phyloP scores from a whole-genome alignment of 495 filamentous ascomycete genomes.

The Jackrogersella multiformis region DNA sequence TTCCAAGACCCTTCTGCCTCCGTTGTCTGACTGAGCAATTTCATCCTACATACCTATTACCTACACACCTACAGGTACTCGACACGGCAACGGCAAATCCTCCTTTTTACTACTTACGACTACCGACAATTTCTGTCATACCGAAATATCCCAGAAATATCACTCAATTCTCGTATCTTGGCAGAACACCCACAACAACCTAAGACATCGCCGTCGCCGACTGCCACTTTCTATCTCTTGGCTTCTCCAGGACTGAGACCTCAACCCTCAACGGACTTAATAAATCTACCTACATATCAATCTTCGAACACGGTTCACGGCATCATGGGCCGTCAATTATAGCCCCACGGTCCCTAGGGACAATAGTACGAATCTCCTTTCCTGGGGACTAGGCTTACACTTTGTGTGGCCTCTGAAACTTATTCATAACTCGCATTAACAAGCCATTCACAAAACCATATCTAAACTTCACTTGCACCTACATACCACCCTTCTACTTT shows the following conservation, averaged over 20 bases:
- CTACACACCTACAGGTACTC: background rate
- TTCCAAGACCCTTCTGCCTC: slow-evolving; percentile 44
- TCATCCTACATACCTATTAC: slow-evolving; percentile 9
- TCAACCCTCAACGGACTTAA: slow-evolving; percentile 7
- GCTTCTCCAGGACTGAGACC: slow-evolving; percentile 2
- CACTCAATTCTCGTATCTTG: slow-evolving; percentile 4
- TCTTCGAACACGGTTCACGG: slow-evolving; percentile 18
- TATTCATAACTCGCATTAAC: slow-evolving; percentile 12
- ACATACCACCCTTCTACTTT: slow-evolving; percentile 1
- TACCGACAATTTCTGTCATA: slow-evolving; percentile 10
- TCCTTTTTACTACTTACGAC: slow-evolving; percentile 13
- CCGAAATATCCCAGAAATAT: slow-evolving; percentile 6
- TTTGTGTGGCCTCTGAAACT: slow-evolving; percentile 31
- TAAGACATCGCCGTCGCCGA: slow-evolving; percentile 23
- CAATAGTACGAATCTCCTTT: slow-evolving; percentile 48
- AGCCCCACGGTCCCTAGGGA: slow-evolving; percentile 67
- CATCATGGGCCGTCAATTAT: slow-evolving; percentile 62
- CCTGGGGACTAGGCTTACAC: slow-evolving; percentile 44
- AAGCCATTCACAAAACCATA: slow-evolving; percentile 2
- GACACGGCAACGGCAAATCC: background rate
- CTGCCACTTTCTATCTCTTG: slow-evolving; percentile 14
- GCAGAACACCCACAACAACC: slow-evolving; percentile 23
- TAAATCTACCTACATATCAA: slow-evolving; percentile 7
- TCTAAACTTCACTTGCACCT: slow-evolving; percentile 2
- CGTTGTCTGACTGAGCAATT: slow-evolving; percentile 29